Conservation (phyloP, 2,329 filamentous ascomycete species). For the Hysterium pulicare region DNA sequence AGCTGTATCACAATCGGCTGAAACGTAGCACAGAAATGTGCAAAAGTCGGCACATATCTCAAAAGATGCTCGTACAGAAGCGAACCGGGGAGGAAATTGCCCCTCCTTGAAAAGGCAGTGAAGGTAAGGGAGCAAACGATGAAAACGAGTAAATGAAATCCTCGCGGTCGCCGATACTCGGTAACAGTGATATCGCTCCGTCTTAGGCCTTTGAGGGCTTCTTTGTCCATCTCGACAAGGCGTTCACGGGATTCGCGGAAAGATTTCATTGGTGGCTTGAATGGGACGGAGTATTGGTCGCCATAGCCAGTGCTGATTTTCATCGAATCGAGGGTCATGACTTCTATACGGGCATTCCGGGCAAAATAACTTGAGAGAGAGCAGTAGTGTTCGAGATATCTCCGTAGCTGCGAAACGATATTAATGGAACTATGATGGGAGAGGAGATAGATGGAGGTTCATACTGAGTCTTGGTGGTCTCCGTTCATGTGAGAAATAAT, state of each 20-base stretch:
- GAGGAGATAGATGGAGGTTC: too few relatives aligned
- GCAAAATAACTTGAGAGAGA: slow-evolving; percentile 55
- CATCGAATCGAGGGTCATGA: slow-evolving; percentile 64
- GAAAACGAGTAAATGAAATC: slow-evolving; percentile 54
- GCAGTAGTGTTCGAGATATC: slow-evolving; percentile 74
- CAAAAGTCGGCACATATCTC: slow-evolving; percentile 55
- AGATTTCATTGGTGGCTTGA: slow-evolving; percentile 67
- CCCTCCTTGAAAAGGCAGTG: slow-evolving; percentile 22
- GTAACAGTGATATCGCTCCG: slow-evolving; percentile 55
- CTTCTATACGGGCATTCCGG: slow-evolving; percentile 58
- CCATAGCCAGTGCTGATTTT: slow-evolving; percentile 52
- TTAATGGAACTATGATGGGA: too few relatives aligned
- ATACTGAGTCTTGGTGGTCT: slow-evolving; percentile 68
- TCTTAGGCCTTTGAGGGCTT: slow-evolving; percentile 58
- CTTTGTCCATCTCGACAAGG: slow-evolving; percentile 69
- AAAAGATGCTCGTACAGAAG: slow-evolving; percentile 44
- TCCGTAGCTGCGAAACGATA: slow-evolving; percentile 52
- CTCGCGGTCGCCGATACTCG: slow-evolving; percentile 51
- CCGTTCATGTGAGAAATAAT: slow-evolving; percentile 84
- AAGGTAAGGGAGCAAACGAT: slow-evolving; percentile 37
- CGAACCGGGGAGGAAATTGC: slow-evolving; percentile 33
- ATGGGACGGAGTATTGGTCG: slow-evolving; percentile 52
- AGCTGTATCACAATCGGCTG: slow-evolving; percentile 57
- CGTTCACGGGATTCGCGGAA: slow-evolving; percentile 66
- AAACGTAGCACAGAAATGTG: slow-evolving; percentile 55